Percentiles rank a stretch among this genome's conserved stretches.
These are phyloP conservation scores for Raffaelea ambrosiae DNA, from an alignment of 2,329 filamentous ascomycete species.

Conservation along the genomic window DNA sequence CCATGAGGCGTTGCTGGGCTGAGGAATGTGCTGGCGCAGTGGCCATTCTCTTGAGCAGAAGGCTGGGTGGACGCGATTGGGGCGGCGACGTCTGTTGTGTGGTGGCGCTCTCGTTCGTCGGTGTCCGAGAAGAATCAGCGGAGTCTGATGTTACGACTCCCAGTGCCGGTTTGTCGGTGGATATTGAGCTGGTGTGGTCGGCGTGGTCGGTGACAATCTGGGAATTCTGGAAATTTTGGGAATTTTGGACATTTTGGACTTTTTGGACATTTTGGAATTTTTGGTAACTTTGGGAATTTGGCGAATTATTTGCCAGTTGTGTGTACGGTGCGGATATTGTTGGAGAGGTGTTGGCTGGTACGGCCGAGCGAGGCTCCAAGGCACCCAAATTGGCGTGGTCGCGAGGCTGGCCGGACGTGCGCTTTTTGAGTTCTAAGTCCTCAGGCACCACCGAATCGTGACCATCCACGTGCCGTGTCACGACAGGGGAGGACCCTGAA, in stretches of 20 bases:
- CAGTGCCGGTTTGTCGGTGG: background rate
- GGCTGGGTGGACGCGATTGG: constrained; percentile 49
- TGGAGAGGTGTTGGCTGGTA: too few species aligned
- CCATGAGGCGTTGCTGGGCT: constrained; percentile 74
- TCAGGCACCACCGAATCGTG: background rate
- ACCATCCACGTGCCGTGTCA: background rate
- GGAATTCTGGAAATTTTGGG: background rate
- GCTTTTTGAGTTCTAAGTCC: too few species aligned
- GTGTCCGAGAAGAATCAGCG: constrained; percentile 42
- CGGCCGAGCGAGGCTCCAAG: too few species aligned
- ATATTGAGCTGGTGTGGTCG: constrained; percentile 14
- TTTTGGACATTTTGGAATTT: background rate
- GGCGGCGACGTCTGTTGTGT: constrained; percentile 45
- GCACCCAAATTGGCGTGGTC: background rate
- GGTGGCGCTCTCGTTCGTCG: constrained; percentile 47
- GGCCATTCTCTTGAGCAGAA: constrained; percentile 68
- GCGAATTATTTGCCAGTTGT: too few species aligned
- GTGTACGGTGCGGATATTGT: too few species aligned
- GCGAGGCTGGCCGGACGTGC: too few species aligned
- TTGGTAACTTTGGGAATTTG: background rate
- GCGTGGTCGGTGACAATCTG: constrained; percentile 17
- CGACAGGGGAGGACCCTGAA: too few species aligned
- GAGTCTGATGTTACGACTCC: constrained; percentile 22
- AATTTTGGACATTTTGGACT: background rate
- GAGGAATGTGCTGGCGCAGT: constrained; percentile 72